Evolutionary conservation across 306 rosid genomes (phyloP).

Genomic region (Astragalus glycyphyllos): DNA sequence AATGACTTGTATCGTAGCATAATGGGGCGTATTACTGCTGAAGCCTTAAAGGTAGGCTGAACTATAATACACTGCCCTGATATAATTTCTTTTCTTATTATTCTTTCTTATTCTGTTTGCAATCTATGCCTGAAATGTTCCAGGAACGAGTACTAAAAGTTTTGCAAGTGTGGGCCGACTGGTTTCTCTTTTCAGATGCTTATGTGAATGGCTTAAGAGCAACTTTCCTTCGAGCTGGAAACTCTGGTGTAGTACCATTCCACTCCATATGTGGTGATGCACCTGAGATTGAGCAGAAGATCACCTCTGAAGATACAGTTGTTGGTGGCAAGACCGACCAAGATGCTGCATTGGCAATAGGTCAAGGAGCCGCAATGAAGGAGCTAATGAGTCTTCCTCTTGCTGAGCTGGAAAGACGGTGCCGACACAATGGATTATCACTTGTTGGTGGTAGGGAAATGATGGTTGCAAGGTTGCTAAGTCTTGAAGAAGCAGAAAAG

Average conservation of each 20-base stretch:
- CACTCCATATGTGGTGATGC: constrained; percentile 92
- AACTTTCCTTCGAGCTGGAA: constrained; percentile 87
- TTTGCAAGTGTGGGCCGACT: constrained; percentile 98
- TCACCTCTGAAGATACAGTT: constrained; percentile 64
- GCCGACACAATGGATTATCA: constrained; percentile 97
- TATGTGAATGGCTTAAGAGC: constrained; percentile 97
- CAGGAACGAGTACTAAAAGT: constrained; percentile 97
- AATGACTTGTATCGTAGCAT: constrained; percentile 90
- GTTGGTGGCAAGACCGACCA: constrained; percentile 71
- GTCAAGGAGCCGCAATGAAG: constrained; percentile 90
- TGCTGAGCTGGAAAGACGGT: constrained; percentile 93
- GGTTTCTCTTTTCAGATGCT: constrained; percentile 99
- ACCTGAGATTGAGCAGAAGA: constrained; percentile 83
- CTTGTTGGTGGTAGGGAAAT: constrained; percentile 97
- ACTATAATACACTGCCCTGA: constrained; percentile 10
- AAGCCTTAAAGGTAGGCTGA: constrained; percentile 87
- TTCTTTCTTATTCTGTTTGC: constrained; percentile 23
- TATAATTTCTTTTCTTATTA: constrained; percentile 28
- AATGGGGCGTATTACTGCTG: constrained; percentile 97
- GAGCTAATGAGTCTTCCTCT: constrained; percentile 91
- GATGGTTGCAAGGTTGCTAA: constrained; percentile 93
- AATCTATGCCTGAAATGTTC: constrained; percentile 43
- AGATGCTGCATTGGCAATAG: constrained; percentile 98
- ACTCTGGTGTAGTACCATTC: constrained; percentile 83
- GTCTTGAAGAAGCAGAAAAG: constrained; percentile 97